Evolutionary conservation across 2,329 filamentous ascomycete species (phyloP).

Genomic region (Aspergillus phoenicis): DNA sequence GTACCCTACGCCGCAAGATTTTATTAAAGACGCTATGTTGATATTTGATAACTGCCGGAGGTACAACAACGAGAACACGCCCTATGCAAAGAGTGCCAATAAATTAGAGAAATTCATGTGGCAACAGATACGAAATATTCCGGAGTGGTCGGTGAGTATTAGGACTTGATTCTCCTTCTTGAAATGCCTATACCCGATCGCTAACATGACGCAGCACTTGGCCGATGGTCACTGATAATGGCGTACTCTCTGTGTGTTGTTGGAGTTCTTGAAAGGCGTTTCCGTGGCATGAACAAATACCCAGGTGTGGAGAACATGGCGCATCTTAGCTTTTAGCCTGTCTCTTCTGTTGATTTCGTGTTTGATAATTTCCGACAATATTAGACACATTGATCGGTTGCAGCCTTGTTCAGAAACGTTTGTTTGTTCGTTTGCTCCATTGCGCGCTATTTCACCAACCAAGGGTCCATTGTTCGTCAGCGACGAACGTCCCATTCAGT

Average conservation of each 20-base stretch:
- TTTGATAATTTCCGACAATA: background rate
- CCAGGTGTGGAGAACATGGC: constrained; percentile 16
- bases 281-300: constrained; percentile 19
- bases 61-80: constrained; percentile 94
- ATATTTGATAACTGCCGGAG: constrained; percentile 93
- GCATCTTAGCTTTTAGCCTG: constrained; percentile 12
- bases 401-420: background rate
- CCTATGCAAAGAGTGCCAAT: constrained; percentile 92
- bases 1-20: constrained; percentile 89
- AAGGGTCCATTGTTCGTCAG: background rate
- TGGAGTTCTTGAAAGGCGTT: constrained; percentile 21
- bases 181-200: background rate
- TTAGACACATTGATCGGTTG: background rate
- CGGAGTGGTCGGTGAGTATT: constrained; percentile 75
- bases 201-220: constrained; percentile 38
- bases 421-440: background rate
- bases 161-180: background rate
- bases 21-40: constrained; percentile 82
- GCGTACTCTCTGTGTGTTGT: background rate
- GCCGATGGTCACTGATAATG: constrained; percentile 38
- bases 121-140: constrained; percentile 85
- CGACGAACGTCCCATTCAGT: background rate
- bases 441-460: background rate
- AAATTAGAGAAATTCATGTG: constrained; percentile 95
- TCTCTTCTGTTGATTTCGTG: constrained; percentile 3